Conservation (phyloP, 805 yeast genomes). For the Nematodospora valgi region DNA sequence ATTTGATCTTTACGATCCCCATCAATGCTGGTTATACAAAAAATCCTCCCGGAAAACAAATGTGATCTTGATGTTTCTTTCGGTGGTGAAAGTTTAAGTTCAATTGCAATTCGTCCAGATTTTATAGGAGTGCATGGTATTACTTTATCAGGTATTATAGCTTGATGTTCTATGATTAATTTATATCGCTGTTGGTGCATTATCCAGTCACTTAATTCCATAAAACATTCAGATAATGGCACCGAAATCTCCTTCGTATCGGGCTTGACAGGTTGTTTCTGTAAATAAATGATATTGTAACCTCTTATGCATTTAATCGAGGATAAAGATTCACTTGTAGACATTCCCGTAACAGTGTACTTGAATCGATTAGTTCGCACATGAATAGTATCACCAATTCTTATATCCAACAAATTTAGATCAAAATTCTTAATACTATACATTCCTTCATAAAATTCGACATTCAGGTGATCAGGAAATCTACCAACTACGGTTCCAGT, state of each 20-base stretch:
- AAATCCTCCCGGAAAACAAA: conserved; percentile 22
- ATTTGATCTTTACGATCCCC: conserved; percentile 33
- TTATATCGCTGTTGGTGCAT: conserved; percentile 32
- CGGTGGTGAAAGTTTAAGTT: conserved; percentile 3
- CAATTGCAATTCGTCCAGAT: conserved; percentile 1
- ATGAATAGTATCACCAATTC: conserved; percentile 53
- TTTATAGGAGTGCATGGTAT: conserved; percentile 6
- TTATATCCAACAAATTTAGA: conserved; percentile 47
- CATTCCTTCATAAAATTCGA: conserved; percentile 39
- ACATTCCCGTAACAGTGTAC: conserved; percentile 47
- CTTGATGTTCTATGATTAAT: conserved; percentile 16
- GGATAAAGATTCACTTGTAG: conserved; percentile 13
- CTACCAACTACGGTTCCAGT: conserved; percentile 43
- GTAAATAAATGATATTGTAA: conserved; percentile 46
- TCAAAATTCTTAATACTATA: conserved; percentile 33
- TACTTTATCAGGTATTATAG: conserved; percentile 16
- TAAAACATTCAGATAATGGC: conserved; percentile 28
- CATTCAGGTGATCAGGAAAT: conserved; percentile 26
- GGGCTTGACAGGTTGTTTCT: conserved; percentile 14
- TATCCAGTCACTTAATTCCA: conserved; percentile 40
- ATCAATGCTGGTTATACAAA: conserved; percentile 36
- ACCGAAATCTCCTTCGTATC: conserved; percentile 17
- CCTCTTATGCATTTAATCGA: conserved; percentile 58
- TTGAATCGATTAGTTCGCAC: conserved; percentile 25
- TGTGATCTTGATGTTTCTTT: conserved; percentile 2